These are phyloP conservation scores for Leucogyrophana mollusca DNA, from an alignment of 768 basidiomycete species.

Conservation along the genomic window DNA sequence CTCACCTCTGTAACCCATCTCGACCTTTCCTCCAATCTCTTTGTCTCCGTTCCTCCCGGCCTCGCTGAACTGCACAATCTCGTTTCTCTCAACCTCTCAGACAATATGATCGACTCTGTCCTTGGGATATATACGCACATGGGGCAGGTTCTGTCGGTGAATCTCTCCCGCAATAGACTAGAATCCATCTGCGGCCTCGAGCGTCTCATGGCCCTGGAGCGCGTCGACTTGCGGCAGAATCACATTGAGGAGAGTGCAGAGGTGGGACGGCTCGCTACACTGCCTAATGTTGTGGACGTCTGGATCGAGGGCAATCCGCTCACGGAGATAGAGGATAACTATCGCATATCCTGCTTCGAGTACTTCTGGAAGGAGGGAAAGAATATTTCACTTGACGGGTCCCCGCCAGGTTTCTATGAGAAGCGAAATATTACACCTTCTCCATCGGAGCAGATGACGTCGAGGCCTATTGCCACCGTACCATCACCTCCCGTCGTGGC, in stretches of 20 bases:
- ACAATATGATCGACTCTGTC: conserved; percentile 97
- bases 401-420: conserved; percentile 69
- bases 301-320: conserved; percentile 88
- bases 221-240: conserved; percentile 82
- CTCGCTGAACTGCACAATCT: conserved; percentile 76
- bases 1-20: conserved; percentile 78
- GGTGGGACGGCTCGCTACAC: conserved; percentile 73
- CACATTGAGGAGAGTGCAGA: conserved; percentile 81
- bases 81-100: conserved; percentile 87
- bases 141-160: conserved; percentile 73
- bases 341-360: conserved; percentile 77
- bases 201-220: conserved; percentile 79
- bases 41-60: conserved; percentile 83
- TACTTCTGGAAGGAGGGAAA: conserved; percentile 86
- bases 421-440: conserved; percentile 52
- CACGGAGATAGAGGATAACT: conserved; percentile 63
- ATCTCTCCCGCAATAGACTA: conserved; percentile 83
- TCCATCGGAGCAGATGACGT: conserved; percentile 51
- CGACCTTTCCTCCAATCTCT: conserved; percentile 88
- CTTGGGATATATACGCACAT: conserved; percentile 82
- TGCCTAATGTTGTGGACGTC: conserved; percentile 78
- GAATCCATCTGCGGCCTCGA: conserved; percentile 96
- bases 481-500: conserved; percentile 62
- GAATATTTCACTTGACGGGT: conserved; percentile 72
- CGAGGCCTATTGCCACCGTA: conserved; percentile 47